These are phyloP conservation scores for Cunninghamia lanceolata DNA, from an alignment of 75 land plant species.

Conservation along the genomic window DNA sequence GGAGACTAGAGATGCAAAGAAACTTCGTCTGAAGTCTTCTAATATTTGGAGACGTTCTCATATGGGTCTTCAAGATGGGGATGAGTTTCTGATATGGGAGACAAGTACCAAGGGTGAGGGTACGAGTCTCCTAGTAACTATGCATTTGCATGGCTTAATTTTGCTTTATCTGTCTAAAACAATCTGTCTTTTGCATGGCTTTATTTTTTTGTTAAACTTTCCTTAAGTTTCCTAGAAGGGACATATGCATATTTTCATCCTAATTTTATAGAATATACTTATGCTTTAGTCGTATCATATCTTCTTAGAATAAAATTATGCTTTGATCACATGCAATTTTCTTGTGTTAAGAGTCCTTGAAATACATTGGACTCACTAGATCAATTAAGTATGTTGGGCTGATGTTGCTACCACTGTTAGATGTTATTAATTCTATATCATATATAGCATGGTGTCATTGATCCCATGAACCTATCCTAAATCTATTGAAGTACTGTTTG, in stretches of 20 bases:
- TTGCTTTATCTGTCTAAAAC: neutral
- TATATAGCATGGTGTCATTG: neutral
- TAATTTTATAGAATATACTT: neutral
- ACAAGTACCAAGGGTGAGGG: no score
- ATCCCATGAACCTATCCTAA: neutral
- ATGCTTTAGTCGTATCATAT: neutral
- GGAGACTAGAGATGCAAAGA: no score
- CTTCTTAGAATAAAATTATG: neutral
- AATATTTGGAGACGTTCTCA: no score
- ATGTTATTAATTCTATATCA: slow-evolving; percentile 2
- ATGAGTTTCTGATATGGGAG: no score
- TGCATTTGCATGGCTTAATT: neutral
- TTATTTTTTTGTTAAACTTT: neutral
- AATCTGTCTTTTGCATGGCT: neutral
- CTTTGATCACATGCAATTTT: neutral
- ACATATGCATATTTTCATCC: neutral
- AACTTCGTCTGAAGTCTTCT: no score
- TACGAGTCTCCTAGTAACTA: no score
- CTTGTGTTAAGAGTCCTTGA: neutral
- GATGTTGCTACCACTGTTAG: no score
- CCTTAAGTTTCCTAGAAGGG: neutral
- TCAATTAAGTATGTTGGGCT: neutral
- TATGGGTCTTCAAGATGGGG: no score
- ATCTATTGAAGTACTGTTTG: neutral
- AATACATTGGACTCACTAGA: neutral